These are phyloP conservation scores for Nigrograna mackinnonii DNA, from an alignment of 2,329 filamentous ascomycete species.

Conservation along the genomic window DNA sequence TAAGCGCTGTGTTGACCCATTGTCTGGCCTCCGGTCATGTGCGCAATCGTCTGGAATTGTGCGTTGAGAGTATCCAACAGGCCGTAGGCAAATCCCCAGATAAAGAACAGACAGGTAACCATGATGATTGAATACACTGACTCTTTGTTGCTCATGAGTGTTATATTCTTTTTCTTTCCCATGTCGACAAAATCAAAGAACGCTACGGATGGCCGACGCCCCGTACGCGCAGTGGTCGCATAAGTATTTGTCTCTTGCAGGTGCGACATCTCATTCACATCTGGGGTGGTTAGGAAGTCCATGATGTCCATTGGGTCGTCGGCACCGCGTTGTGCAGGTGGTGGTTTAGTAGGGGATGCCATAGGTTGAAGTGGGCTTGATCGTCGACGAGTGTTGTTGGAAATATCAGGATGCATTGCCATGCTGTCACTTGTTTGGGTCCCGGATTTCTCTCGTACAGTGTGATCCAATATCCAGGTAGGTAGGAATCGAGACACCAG, in stretches of 20 bases:
- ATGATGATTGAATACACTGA: constrained; percentile 73
- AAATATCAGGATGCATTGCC: constrained; percentile 24
- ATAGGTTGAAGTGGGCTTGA: constrained; percentile 17
- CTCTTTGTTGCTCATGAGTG: constrained; percentile 64
- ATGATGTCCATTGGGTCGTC: constrained; percentile 49
- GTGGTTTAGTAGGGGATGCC: constrained; percentile 27
- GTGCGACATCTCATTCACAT: constrained; percentile 39
- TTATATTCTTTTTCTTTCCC: constrained; percentile 68
- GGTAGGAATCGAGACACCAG: constrained; percentile 69
- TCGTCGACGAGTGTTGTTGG: constrained; percentile 2
- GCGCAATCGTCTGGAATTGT: constrained; percentile 65
- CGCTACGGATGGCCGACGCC: constrained; percentile 39
- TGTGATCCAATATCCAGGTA: constrained; percentile 56
- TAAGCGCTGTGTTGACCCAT: constrained; percentile 72
- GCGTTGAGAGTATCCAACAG: constrained; percentile 81
- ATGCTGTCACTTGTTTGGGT: constrained; percentile 34
- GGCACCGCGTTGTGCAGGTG: constrained; percentile 17
- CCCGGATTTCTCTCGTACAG: constrained; percentile 27
- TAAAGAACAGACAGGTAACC: constrained; percentile 80
- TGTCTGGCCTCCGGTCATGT: constrained; percentile 64
- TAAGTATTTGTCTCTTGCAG: constrained; percentile 42
- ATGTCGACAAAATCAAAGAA: constrained; percentile 82
- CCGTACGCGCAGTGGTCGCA: constrained; percentile 25
- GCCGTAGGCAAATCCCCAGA: constrained; percentile 92
- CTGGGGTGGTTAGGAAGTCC: constrained; percentile 58